These are phyloP conservation scores for Pleurotus platypus DNA, from an alignment of 768 basidiomycete species.

Conservation along the genomic window DNA sequence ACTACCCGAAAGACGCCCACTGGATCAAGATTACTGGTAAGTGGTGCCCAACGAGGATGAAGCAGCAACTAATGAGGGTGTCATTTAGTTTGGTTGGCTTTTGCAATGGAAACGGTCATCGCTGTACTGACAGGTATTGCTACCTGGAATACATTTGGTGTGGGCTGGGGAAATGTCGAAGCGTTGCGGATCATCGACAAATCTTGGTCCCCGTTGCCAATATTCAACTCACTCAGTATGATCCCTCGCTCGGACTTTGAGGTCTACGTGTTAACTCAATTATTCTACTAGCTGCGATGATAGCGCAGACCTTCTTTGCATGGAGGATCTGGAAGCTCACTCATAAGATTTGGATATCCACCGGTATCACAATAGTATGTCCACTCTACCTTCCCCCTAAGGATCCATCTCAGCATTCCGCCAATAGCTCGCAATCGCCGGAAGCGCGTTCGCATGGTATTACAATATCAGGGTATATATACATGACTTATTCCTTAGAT, in stretches of 20 bases:
- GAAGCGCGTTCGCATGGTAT: not conserved
- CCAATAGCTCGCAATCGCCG: not conserved
- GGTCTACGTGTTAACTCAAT: not conserved
- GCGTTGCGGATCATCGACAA: conserved; percentile 7
- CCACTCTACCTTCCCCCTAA: not conserved
- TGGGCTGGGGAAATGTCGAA: conserved; percentile 15
- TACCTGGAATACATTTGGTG: conserved; percentile 12
- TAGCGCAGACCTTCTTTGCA: conserved; percentile 14
- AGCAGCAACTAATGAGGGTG: not conserved
- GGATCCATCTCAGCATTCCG: not conserved
- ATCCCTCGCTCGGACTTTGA: not conserved
- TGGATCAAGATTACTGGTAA: not conserved
- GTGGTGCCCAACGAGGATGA: not conserved
- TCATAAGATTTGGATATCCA: not conserved
- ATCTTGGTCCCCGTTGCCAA: conserved; percentile 12
- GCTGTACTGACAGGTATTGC: conserved; percentile 14
- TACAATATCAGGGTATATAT: not conserved
- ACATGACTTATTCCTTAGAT: not conserved
- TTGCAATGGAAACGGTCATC: conserved; percentile 14
- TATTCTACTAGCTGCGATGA: not conserved
- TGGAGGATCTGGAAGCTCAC: conserved; percentile 11
- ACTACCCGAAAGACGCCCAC: not conserved
- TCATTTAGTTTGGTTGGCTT: conserved; percentile 14
- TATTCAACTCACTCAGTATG: conserved; percentile 7
- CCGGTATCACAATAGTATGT: not conserved